Evolutionary conservation across 23 red algal species (phyloP).

Genomic region (Agarophyton chilense): DNA sequence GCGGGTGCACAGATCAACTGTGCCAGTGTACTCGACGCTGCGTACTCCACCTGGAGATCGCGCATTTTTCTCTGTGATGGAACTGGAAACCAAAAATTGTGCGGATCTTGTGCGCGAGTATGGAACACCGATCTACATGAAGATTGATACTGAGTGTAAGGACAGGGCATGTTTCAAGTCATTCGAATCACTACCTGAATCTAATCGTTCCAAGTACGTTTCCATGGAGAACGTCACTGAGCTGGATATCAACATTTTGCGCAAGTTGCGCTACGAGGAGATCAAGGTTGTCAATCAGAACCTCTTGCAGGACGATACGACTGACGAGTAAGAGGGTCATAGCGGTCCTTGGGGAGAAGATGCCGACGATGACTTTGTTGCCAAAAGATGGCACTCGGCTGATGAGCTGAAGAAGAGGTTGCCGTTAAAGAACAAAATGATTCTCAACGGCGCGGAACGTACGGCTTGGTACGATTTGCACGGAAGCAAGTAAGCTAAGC

Average conservation of each 20-base stretch:
- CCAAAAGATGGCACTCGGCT: slow-evolving; percentile 31
- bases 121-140: slow-evolving; percentile 40
- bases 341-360: slow-evolving; percentile 67
- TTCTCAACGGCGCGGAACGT: not conserved
- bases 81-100: slow-evolving; percentile 39
- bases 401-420: slow-evolving; percentile 39
- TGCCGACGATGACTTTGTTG: slow-evolving; percentile 27
- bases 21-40: no score
- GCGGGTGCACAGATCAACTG: not conserved
- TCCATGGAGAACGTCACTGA: slow-evolving; percentile 59
- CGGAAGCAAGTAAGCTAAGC: slow-evolving; percentile 15
- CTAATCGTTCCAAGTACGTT: slow-evolving; percentile 20
- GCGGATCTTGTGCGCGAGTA: slow-evolving; percentile 46
- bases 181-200: slow-evolving; percentile 8
- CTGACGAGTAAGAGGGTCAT: not conserved
- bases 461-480: slow-evolving; percentile 64
- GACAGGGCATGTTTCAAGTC: slow-evolving; percentile 49
- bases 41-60: slow-evolving; percentile 19
- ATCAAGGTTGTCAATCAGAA: slow-evolving; percentile 50
- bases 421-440: slow-evolving; percentile 29
- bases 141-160: slow-evolving; percentile 58
- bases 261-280: slow-evolving; percentile 20
- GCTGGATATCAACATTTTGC: slow-evolving; percentile 28
- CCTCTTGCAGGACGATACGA: slow-evolving; percentile 7
- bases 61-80: slow-evolving; percentile 22